Evolutionary conservation across 73 alveolate species (phyloP), one percentile per base, ranked within the genome.

Genomic region (Paraurostyla sp.): DNA sequence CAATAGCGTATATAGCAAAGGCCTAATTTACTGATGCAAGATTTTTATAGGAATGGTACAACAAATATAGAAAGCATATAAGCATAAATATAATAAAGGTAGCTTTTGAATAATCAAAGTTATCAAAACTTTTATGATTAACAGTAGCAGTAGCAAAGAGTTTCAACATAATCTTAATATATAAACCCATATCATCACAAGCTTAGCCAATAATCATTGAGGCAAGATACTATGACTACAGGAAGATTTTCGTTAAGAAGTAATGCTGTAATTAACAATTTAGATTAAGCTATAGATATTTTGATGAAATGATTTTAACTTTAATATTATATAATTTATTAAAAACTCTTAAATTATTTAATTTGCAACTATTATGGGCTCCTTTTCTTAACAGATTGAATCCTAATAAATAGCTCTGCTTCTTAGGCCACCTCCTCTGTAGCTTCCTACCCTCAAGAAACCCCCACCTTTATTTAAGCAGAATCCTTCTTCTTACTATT

Each of bases 171-270:
- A 16, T 30, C 45, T 13, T 60, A 60, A 27, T 2, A 16, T 60
- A 50, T 60, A 25, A 60, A 65, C 41, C 56, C 82, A 11, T 65
- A 65, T 38, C 56, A 65, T 38, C 82, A 65, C 13, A 38, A 65
- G 82, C 35, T 35, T 38, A 2, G 35, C 82, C 6, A 38, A 65
- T 38, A 38, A 38, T 32, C 41, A 6, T 15, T 32, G 25, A 22
- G 9, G 23, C 56, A 11, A 65, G 7, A 3, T 38, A 38, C 9
- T 58, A 65, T 2, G 15, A 15, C 29, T 33, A 65, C 82, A 11
- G 58, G 82, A 16, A 65, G 82, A 65, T 38, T 38, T 65, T 65
- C 82, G 33, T 15, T 40, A 13, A 22, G 18, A 6, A 54, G 30
- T 54, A 35, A n/a, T 6, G 13, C 30, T 45, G 16, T 45, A 52